phyloP scores from a whole-genome alignment of 169 alveolate species.

The Besnoitia besnoiti region DNA sequence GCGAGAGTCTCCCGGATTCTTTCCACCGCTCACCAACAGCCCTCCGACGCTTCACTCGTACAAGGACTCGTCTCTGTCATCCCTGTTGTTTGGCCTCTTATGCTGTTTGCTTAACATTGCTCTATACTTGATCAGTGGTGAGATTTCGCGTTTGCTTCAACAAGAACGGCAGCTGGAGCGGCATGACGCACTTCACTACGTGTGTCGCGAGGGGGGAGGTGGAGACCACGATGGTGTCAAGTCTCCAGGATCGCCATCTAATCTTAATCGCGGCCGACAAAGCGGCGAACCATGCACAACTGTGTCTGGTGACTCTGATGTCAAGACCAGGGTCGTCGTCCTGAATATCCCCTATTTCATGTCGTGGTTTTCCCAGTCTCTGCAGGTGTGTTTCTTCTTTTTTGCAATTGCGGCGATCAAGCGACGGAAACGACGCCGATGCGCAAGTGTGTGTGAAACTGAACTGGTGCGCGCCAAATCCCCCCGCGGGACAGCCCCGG shows the following conservation, averaged over 20 bases:
- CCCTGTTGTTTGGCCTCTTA: constrained; percentile 48
- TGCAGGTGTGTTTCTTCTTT: constrained; percentile 47
- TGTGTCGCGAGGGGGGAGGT: not conserved
- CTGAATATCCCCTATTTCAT: constrained; percentile 56
- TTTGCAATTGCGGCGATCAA: constrained; percentile 32
- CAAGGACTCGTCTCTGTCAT: constrained; percentile 28
- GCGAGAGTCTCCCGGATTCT: not conserved
- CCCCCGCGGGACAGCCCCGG: too few relatives aligned
- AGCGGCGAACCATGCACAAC: not conserved
- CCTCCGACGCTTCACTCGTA: constrained; percentile 11
- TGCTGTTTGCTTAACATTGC: constrained; percentile 53
- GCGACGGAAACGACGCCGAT: not conserved
- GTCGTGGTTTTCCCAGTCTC: constrained; percentile 53
- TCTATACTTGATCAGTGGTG: constrained; percentile 55
- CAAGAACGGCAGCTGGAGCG: constrained; percentile 40
- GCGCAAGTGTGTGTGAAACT: too few relatives aligned
- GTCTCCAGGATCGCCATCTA: not conserved
- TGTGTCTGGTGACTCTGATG: not conserved
- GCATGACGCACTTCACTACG: constrained; percentile 28
- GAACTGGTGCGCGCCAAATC: too few relatives aligned
- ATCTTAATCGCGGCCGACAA: not conserved
- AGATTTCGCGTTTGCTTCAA: constrained; percentile 53
- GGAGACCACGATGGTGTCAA: not conserved
- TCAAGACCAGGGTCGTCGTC: constrained; percentile 20
- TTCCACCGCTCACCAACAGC: constrained; percentile 21